phyloP scores from a whole-genome alignment of 148 eudicot species.

The Cornus florida region DNA sequence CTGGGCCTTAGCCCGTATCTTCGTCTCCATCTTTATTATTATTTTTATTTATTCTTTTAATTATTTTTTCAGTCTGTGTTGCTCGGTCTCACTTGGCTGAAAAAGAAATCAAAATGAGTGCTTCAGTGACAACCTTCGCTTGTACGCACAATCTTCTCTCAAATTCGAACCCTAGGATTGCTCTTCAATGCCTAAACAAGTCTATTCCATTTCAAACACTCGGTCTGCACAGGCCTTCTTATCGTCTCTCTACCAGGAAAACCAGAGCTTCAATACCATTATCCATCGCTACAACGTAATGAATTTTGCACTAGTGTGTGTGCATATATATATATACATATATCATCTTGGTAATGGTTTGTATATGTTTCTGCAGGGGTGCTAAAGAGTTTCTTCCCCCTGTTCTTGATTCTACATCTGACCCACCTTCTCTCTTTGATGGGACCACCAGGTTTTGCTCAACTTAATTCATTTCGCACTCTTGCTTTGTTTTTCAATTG shows the following conservation, averaged over 20 bases:
- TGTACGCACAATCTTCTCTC: background rate
- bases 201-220: slow-evolving; percentile 8
- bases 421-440: slow-evolving; percentile 16
- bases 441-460: slow-evolving; percentile 17
- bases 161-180: background rate
- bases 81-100: too few relatives aligned
- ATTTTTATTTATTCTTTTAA: too few relatives aligned
- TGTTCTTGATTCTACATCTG: slow-evolving; percentile 10
- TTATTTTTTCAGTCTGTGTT: too few relatives aligned
- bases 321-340: background rate
- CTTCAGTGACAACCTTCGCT: background rate
- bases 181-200: background rate
- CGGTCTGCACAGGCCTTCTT: slow-evolving; percentile 4
- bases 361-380: slow-evolving; percentile 6
- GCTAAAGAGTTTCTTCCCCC: slow-evolving; percentile 16
- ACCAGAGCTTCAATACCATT: background rate
- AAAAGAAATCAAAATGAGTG: background rate
- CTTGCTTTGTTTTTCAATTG: background rate
- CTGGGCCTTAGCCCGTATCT: too few relatives aligned
- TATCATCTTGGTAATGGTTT: background rate
- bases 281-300: background rate
- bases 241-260: background rate
- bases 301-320: background rate
- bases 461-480: background rate
- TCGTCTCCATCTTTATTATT: too few relatives aligned